Base-by-base conservation (phyloP, 2,329 filamentous ascomycete genomes). In the Myriosclerotinia duriaeana region DNA sequence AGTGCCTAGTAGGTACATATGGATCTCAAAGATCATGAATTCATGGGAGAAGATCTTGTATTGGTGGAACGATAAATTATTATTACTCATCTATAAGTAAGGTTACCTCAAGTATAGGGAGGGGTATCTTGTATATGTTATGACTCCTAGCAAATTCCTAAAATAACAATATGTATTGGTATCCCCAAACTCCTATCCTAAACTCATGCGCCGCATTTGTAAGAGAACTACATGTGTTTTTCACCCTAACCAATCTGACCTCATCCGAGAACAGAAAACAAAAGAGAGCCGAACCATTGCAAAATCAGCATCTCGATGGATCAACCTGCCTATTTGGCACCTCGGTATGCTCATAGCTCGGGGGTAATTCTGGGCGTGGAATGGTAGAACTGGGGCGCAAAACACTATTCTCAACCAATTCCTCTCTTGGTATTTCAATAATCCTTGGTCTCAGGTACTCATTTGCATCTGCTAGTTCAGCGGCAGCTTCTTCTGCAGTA, bases 391-490 rank as follows among this genome's bases (percentile, higher is more conserved):
- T 48, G 26, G 62, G 38, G 15, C 56, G 53, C 58, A 74, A 64
- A 17, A 74, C 71, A 64, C 71, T 74, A 56, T 73, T 72, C 15
- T 71, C 71, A 60, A 75, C 48, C 34, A 68, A 60, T 38, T 72
- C 70, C 26, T 69, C 67, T 12, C 68, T 67, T 12, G 73, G 73
- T 8, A 71, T 56, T 50, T 75, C 74, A n/a, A 75, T 69, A 1
- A 75, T 66, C 63, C 74, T 65, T 9, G 74, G 73, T 60, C 67
- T 69, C 11, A 76, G 63, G 44, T 71, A 74, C 52, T 74, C 72
- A 30, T 75, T 67, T 5, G 68, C 73, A 53, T 71, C 69, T 8
- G 72, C 73, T 14, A 75, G 59, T 53, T 75, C 74, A 2, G 70
- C 69, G n/a, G 70, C 71, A 30, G 69, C 67, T 48, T 73, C 71